Base-by-base conservation (phyloP, 192 early-diverging fungal genomes). In the Paraglomus brasilianum region DNA sequence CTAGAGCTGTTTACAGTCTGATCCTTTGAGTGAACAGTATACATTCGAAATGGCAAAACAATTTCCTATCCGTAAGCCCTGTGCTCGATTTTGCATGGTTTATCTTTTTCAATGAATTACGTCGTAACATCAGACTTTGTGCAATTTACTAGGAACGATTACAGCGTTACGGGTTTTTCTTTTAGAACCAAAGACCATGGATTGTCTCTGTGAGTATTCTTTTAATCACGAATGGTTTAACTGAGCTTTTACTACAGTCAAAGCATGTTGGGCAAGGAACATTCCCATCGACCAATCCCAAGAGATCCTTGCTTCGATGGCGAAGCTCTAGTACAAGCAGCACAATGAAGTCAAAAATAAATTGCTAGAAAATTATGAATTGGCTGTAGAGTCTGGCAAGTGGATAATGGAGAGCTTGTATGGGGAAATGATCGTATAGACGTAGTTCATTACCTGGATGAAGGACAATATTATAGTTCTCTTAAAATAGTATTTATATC, bases 341-440 rank as follows among this genome's bases (percentile, higher is more conserved):
- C 42, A 8, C 43, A 52, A 69, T 44, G 41, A 50, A 41, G 72
- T 74, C 3, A 74, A 74, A 51, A 44, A 46, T 39, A 21, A 46
- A 8, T 40, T 74, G 13, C 42, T 48, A 38, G 55, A 40, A 45
- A 74, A 74, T 21, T 69, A 44, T 44, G 67, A 68, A 49, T 19
- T 21, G 30, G 72, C 72, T 14, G 10, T 69, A 1, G 13, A 66
- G 19, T 19, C 30, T n/a, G 72, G 72, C 15, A 74, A 49, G 56
- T 74, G 14, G 58, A 74, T 40, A 57, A 66, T 14, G 64, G 55
- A 4, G 53, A 68, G 9, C 8, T 74, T 10, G 21, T 74, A 9
- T 74, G 66, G 66, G 72, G 72, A 17, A 53, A 74, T 42, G 58
- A 71, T 48, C 14, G 60, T 22, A 62, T 62, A 8, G 45, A 62